Base-by-base conservation (phyloP, 2,329 filamentous ascomycete genomes). In the Talaromyces sp. region DNA sequence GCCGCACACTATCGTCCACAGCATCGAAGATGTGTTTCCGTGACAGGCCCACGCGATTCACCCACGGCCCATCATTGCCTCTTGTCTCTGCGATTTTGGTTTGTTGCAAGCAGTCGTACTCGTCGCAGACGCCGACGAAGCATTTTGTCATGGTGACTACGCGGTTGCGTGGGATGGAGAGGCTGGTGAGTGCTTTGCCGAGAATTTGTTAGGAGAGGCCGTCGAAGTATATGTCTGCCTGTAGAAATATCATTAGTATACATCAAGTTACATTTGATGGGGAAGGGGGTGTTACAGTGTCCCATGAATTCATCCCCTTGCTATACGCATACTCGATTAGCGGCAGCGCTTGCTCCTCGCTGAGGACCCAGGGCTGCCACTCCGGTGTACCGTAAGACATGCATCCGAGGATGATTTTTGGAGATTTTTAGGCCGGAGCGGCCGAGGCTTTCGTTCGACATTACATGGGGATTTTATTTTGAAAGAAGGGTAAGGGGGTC, bases 71-170 rank as follows among this genome's bases (percentile, higher is more conserved):
- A 9, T 71, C 68, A 56, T 75, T 74, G 38, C 71, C 67, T 3
- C 32, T 48, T 26, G 48, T 14, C 9, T 21, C 27, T n/a, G 51
- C 27, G 41, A 53, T 21, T 10, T 21, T 52, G 24, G 50, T 50
- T 50, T 58, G 43, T 7, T 57, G 46, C 5, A 19, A 21, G 17
- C 6, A 29, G 26, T 46, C 56, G 56, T 43, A 14, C 50, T 53
- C 43, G 24, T 50, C 43, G 19, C 24, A n/a, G 5, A 50, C 43
- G 9, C 43, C 56, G 10, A 24, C 48, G 24, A 43, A 86, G 71
- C 82, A 85, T 75, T 90, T 90, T 27, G 82, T 85, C 64, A 90
- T 73, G 67, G 90, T 84, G 26, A 89, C 82, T 54, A 90, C 76
- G 63, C 85, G 85, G 62, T 81, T 75, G 35, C 88, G 83, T 0